Evolutionary conservation across 2,329 filamentous ascomycete species (phyloP), one percentile per base, ranked within the genome.

Genomic region (Dothistroma septosporum): DNA sequence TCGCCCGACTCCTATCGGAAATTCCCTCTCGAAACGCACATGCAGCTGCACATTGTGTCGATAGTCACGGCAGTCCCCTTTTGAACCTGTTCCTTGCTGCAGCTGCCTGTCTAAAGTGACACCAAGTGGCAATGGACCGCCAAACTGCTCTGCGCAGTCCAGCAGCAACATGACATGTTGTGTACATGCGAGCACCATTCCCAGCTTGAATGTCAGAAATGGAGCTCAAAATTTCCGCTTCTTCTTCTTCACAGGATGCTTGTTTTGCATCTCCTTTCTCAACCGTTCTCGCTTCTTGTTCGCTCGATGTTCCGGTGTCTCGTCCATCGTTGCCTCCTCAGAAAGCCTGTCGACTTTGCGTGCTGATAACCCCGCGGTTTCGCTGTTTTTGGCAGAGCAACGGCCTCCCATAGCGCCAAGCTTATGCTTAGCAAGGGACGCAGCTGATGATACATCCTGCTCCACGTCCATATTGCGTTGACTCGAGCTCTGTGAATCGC

Each of bases 231-330:
- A 85, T 61, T 76, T 83, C 59, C 83, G n/a, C n/a, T n/a, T 72
- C 69, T 82, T 85, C 76, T 85, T 87, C 76, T 82, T 86, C 19
- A 71, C 76, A 10, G 79, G 77, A 56, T 76, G 79, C 64, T 82
- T 82, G 58, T 74, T 75, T 56, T 80, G 80, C 16, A 85, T 67
- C 47, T 80, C 75, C 19, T 80, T 76, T 69, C 85, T 86, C 62
- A 87, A 69, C 68, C 84, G 82, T 54, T 81, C 77, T 12, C 85
- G 76, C 65, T 80, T 85, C 57, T 79, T 76, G 62, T 84, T 76
- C 2, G 83, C 83, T 57, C 78, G 79, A 59, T 86, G 79, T 61
- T 82, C 76, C 10, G 50, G 1, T n/a, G 50, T 35, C 24, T 32
- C 50, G 11, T 53, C 50, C 50, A 32, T 16, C n/a, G 35, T n/a